phyloP scores from a whole-genome alignment of 192 early-diverging fungal genomes.

The Umbelopsis sp. region DNA sequence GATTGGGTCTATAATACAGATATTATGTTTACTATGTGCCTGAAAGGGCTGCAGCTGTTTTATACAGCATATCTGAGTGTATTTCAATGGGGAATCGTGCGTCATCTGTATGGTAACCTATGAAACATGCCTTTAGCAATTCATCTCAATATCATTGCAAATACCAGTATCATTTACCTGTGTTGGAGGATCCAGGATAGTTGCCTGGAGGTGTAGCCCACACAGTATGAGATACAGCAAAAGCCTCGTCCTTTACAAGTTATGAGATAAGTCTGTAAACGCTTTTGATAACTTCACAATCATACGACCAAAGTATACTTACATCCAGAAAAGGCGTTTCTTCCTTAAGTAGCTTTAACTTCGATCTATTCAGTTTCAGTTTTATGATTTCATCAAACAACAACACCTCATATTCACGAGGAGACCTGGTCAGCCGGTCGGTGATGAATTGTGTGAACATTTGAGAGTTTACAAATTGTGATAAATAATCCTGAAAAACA shows the following conservation, averaged over 20 bases:
- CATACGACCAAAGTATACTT: slow-evolving; percentile 19
- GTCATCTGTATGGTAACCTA: not conserved
- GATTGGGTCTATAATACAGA: too few relatives aligned
- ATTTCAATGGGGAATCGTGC: not conserved
- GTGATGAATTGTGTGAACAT: slow-evolving; percentile 79
- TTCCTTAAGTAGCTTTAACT: slow-evolving; percentile 73
- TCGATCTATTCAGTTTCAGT: slow-evolving; percentile 77
- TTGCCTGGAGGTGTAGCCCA: slow-evolving; percentile 28
- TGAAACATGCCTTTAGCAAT: not conserved
- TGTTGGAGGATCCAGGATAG: not conserved
- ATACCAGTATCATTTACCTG: too few relatives aligned
- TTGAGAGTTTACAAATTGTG: slow-evolving; percentile 69
- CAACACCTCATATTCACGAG: slow-evolving; percentile 68
- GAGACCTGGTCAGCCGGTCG: slow-evolving; percentile 65
- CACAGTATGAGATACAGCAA: slow-evolving; percentile 31
- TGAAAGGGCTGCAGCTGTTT: not conserved
- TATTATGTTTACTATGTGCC: not conserved
- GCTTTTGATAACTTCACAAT: too few relatives aligned
- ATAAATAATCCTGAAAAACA: slow-evolving; percentile 39
- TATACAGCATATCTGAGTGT: not conserved
- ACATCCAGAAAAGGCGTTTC: slow-evolving; percentile 58
- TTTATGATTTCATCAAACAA: slow-evolving; percentile 86
- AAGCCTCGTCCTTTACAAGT: slow-evolving; percentile 30
- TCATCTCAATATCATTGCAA: too few relatives aligned
- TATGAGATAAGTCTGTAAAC: too few relatives aligned